Evolutionary conservation across 768 basidiomycete species (phyloP), one percentile per base, ranked within the genome.

Genomic region (Crepidotus variabilis): DNA sequence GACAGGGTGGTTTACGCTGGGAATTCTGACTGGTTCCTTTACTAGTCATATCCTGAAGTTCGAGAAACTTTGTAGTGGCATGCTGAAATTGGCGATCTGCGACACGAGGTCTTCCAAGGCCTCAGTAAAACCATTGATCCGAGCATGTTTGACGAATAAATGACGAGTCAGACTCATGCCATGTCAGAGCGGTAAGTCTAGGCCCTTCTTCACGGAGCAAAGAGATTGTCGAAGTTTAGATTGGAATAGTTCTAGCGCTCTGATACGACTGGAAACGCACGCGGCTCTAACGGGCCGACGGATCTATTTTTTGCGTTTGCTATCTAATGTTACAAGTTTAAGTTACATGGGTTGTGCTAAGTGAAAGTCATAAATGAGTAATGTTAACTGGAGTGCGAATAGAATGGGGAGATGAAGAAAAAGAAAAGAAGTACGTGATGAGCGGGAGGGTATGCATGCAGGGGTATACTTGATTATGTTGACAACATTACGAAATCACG

Each of bases 1-100:
- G 84, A 65, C 5, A 82, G 67, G 64, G 81, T 81, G 14, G 59
- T 50, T n/a, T 61, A 56, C n/a, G 51, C 48, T 3, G 58, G 61
- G 16, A 65, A 36, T 22, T 56, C 60, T 11, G 62, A 59, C 14
- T 47, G 21, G 57, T 39, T 33, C 21, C 28, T n/a, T 21, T 16
- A 18, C 6, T 14, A 8, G 18, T 11, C 28, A 4, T 28, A 21
- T n/a, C n/a, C n/a, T 22, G 32, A 52, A 36, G 22, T 51, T 28
- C 36, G n/a, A 33, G 48, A 24, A 33, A 33, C 16, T 50, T 22
- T 46, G 43, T 10, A 46, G 21, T 11, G 13, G 51, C 28, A n/a
- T 16, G 51, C 20, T 52, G 51, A 52, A 36, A 18, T 32, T 16
- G 23, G 48, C 23, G 48, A 33, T 23, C 32, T 24, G 22, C 48